Evolutionary conservation across 2,329 filamentous ascomycete species (phyloP).

Genomic region (Grosmannia serpens): DNA sequence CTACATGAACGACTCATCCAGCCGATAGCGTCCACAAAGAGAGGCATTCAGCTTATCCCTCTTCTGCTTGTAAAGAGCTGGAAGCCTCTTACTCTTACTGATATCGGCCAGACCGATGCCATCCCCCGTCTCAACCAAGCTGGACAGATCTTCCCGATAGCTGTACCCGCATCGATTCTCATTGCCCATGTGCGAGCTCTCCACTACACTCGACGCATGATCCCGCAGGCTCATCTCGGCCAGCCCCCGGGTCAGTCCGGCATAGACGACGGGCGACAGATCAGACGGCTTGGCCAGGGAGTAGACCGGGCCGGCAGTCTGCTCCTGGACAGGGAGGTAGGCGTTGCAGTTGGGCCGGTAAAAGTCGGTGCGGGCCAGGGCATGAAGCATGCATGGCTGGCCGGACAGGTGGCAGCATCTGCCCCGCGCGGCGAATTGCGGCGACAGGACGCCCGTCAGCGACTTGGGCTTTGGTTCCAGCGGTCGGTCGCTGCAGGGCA

Average conservation of each 20-base stretch:
- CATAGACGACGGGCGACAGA: constrained; percentile 2
- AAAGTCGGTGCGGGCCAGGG: constrained; percentile 20
- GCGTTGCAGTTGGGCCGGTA: constrained; percentile 39
- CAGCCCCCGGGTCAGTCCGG: neutral
- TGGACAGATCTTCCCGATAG: neutral
- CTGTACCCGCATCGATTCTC: neutral
- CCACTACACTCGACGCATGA: neutral
- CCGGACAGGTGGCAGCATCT: neutral
- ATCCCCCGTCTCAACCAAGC: neutral
- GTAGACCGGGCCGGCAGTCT: constrained; percentile 1
- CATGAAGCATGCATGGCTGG: neutral
- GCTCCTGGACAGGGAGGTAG: constrained; percentile 16
- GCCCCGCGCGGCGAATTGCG: neutral
- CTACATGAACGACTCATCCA: constrained; percentile 1
- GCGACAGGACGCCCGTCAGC: neutral
- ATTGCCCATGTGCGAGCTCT: neutral
- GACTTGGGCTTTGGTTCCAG: constrained; percentile 2
- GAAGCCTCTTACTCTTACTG: constrained; percentile 4
- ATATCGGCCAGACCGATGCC: constrained; percentile 1
- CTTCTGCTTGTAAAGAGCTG: constrained; percentile 1
- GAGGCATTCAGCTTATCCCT: neutral
- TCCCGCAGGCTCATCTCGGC: constrained; percentile 1
- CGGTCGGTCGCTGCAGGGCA: constrained; percentile 28
- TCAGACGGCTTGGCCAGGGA: constrained; percentile 3
- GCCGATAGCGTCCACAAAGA: neutral